Conservation (phyloP, 768 basidiomycete genomes). For the Leccinum arenicola region DNA sequence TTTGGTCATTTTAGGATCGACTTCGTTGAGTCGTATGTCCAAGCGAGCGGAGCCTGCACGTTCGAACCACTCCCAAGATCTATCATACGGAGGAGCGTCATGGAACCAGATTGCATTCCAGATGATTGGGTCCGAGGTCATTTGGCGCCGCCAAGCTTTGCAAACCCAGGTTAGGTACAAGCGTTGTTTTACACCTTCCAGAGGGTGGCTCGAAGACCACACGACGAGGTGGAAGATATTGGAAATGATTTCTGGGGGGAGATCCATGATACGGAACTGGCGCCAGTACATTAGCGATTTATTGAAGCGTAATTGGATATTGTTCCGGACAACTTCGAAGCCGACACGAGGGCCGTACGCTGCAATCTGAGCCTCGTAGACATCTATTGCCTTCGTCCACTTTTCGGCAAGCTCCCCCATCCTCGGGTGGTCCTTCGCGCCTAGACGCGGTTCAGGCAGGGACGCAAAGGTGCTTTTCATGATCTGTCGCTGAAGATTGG, state of each 20-base stretch:
- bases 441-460: slow-evolving; percentile 17
- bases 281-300: slow-evolving; percentile 33
- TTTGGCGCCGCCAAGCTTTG: slow-evolving; percentile 49
- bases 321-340: slow-evolving; percentile 9
- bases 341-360: slow-evolving; percentile 20
- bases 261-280: slow-evolving; percentile 55
- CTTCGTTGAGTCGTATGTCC: slow-evolving; percentile 61
- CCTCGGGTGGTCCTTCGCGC: not conserved
- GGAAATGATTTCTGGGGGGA: slow-evolving; percentile 64
- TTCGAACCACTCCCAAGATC: slow-evolving; percentile 55
- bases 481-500: slow-evolving; percentile 17
- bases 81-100: slow-evolving; percentile 46
- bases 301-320: slow-evolving; percentile 19
- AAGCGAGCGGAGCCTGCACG: slow-evolving; percentile 53
- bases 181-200: slow-evolving; percentile 38
- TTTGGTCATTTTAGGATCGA: slow-evolving; percentile 23
- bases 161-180: slow-evolving; percentile 59
- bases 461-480: slow-evolving; percentile 17
- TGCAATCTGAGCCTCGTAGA: slow-evolving; percentile 20
- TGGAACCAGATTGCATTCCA: slow-evolving; percentile 70
- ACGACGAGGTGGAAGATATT: slow-evolving; percentile 60
- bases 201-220: slow-evolving; percentile 46
- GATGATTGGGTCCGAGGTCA: slow-evolving; percentile 46
- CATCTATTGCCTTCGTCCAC: slow-evolving; percentile 17
- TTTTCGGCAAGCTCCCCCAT: slow-evolving; percentile 3